Evolutionary conservation across 306 rosid genomes (phyloP).

Genomic region (Casuarina cunninghamiana): DNA sequence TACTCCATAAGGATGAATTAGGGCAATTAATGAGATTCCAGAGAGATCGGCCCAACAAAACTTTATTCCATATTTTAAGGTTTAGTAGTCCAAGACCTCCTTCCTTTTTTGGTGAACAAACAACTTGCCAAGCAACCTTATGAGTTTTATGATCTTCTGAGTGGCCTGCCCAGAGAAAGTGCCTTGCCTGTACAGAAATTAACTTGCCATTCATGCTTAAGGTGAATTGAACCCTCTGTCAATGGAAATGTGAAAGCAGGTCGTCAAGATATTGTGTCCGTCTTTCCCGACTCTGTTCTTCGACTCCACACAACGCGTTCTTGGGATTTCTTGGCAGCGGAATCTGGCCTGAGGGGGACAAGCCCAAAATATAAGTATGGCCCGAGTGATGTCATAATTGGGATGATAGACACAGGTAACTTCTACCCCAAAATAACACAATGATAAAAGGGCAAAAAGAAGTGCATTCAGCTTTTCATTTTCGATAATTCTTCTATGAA

Average conservation of each 20-base stretch:
- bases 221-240: not conserved
- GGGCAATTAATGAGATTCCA: no score
- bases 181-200: not conserved
- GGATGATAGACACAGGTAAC: conserved; percentile 79
- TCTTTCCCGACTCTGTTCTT: conserved; percentile 68
- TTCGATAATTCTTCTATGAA: no score
- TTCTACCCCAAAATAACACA: not conserved
- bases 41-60: no score
- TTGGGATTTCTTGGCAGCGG: conserved; percentile 83
- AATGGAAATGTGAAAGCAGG: conserved; percentile 39
- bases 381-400: conserved; percentile 64
- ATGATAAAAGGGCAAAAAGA: not conserved
- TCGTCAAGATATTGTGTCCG: conserved; percentile 55
- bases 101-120: no score
- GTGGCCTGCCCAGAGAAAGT: no score
- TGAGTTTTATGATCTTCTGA: no score
- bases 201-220: not conserved
- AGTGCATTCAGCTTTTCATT: not conserved
- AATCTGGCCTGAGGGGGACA: conserved; percentile 31
- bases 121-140: no score
- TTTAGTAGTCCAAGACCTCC: no score
- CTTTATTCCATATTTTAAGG: no score
- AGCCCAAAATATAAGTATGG: conserved; percentile 2
- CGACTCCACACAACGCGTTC: conserved; percentile 82
- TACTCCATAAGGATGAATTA: no score